Evolutionary conservation across 169 alveolate species (phyloP), one percentile per base, ranked within the genome.

Genomic region (Plasmodium relictum): DNA sequence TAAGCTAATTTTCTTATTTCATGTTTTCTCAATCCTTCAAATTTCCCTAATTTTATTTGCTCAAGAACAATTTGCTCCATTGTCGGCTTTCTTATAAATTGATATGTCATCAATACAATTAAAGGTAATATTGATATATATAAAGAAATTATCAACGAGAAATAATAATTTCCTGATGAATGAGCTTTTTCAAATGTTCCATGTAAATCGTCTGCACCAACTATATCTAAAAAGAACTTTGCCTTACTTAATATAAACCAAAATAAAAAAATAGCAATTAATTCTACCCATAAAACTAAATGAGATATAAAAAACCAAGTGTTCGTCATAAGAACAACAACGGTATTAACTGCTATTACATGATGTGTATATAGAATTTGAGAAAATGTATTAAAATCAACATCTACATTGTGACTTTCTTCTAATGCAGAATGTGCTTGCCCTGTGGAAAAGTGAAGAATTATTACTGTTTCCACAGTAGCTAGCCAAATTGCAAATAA

Each of bases 401-500:
- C 54, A 52, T 74, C 92, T 59, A 83, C 74, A 54, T 88, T 88
- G 3, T 71, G 70, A 24, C 87, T 78, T 52, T 66, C 61, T 22
- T 69, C 24, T 7, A n/a, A 26, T 16, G 39, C 3, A 52, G 93
- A 88, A 56, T 72, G 42, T 39, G 61, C 91, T 45, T 88, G 92
- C 9, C 94, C 92, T 26, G 91, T 87, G 31, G 91, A 62, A 59
- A 92, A 71, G 45, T 73, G 74, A n/a, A 93, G 31, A 14, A 91
- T 91, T 22, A 91, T 71, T 41, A 91, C 20, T 7, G 93, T 83
- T 91, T 93, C 94, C 37, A 71, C 88, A 20, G 91, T 58, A 20
- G 96, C 93, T 44, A 93, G 88, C 96, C 96, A 93, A 54, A 93
- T 88, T 26, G 96, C 96, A 74, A 71, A 93, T 20, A 89, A 85